phyloP scores from a whole-genome alignment of 1,284 basidiomycete genomes.

The Tranzscheliella williamsii region DNA sequence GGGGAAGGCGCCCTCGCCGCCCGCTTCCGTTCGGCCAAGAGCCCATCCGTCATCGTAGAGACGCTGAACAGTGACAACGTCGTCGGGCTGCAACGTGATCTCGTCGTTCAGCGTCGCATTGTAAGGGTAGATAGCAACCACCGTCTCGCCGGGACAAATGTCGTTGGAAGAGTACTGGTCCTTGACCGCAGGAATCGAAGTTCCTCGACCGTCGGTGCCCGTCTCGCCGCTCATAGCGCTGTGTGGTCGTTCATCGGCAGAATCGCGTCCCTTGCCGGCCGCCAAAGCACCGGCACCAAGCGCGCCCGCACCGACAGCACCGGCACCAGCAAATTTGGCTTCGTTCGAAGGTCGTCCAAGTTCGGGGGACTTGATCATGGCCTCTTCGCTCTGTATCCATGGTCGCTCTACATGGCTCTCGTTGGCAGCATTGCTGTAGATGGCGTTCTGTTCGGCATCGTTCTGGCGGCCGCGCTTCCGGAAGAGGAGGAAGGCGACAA shows the following conservation, averaged over 20 bases:
- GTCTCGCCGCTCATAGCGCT: constrained; percentile 41
- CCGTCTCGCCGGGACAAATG: constrained; percentile 49
- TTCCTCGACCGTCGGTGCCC: constrained; percentile 47
- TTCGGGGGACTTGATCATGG: constrained; percentile 30
- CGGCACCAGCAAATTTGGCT: constrained; percentile 27
- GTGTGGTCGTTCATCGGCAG: constrained; percentile 35
- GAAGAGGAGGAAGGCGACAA: constrained; percentile 35
- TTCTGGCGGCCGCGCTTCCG: constrained; percentile 18
- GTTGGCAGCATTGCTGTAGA: constrained; percentile 26
- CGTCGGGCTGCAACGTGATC: constrained; percentile 50
- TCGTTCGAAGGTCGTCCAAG: constrained; percentile 26
- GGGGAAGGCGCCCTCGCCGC: constrained; percentile 50
- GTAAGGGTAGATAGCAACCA: constrained; percentile 57
- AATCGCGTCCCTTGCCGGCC: constrained; percentile 25
- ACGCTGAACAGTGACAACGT: constrained; percentile 46
- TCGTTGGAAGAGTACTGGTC: constrained; percentile 56
- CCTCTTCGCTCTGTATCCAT: constrained; percentile 44
- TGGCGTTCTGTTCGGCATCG: constrained; percentile 28
- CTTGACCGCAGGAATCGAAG: constrained; percentile 49
- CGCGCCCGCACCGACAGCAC: constrained; percentile 25
- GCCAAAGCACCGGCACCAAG: constrained; percentile 29
- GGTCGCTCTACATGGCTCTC: constrained; percentile 40
- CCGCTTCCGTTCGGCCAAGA: constrained; percentile 35
- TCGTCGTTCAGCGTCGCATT: constrained; percentile 54
- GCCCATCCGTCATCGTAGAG: constrained; percentile 58